These are phyloP conservation scores for Berberis vulgaris DNA, from an alignment of 164 flowering plant genomes.

Conservation along the genomic window DNA sequence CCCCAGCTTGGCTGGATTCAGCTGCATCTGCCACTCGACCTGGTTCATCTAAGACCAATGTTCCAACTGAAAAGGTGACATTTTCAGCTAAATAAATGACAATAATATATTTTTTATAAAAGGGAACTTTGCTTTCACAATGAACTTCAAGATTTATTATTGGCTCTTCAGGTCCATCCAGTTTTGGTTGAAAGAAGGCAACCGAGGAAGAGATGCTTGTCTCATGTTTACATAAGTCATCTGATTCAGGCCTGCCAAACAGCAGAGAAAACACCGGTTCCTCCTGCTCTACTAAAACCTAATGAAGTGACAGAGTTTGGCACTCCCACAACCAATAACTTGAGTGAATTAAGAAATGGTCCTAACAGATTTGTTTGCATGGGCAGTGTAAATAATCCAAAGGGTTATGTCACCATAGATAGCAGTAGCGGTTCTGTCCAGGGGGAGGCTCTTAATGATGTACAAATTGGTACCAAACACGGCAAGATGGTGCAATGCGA, in stretches of 20 bases:
- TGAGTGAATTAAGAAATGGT: slow-evolving; percentile 6
- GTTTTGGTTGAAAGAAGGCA: slow-evolving; percentile 11
- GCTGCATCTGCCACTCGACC: slow-evolving; percentile 16
- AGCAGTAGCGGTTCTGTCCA: slow-evolving; percentile 10
- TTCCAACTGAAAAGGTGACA: slow-evolving; percentile 32
- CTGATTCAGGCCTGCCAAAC: slow-evolving; percentile 32
- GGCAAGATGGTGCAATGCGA: slow-evolving; percentile 19
- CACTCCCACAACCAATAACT: slow-evolving; percentile 2
- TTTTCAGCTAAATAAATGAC: too few species aligned
- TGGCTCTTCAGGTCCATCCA: slow-evolving; percentile 25
- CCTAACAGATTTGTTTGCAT: slow-evolving; percentile 1
- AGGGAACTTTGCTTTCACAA: background rate
- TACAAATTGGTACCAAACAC: slow-evolving; percentile 17
- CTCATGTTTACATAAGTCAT: slow-evolving; percentile 52
- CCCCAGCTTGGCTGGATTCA: slow-evolving; percentile 33
- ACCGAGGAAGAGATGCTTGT: slow-evolving; percentile 43
- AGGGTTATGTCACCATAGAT: background rate
- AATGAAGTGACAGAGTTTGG: slow-evolving; percentile 23
- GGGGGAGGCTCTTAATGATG: slow-evolving; percentile 20
- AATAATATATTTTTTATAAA: too few species aligned
- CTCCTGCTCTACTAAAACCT: slow-evolving; percentile 11
- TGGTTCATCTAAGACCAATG: slow-evolving; percentile 9
- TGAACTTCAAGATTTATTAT: background rate
- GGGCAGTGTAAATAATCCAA: slow-evolving; percentile 3
- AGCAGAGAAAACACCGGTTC: slow-evolving; percentile 17